Base-by-base conservation (phyloP, 1,139 yeast genomes). In the Hansenula sp. region DNA sequence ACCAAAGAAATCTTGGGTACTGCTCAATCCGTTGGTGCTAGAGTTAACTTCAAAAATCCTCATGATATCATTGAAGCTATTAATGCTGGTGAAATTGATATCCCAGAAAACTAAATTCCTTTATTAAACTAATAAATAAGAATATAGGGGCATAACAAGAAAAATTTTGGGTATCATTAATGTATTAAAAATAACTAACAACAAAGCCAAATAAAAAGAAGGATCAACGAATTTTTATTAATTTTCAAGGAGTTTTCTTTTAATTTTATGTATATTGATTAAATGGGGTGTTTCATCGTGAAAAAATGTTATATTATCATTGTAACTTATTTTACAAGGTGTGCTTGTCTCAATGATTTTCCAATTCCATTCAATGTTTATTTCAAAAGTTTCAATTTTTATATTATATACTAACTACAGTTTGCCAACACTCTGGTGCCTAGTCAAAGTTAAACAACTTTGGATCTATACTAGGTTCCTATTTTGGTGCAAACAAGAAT, bases 1-100 rank as follows among this genome's bases (percentile, higher is more conserved):
- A 79, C 96, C 68, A 93, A 93, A 84, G 99, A 93, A 81, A 88
- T 93, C 71, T 87, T 93, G 73, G 99, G 99, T 76, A 93, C 98
- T 74, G 97, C 98, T 66, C 98, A 93, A 81, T 90, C 97, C 60
- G 95, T 93, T 68, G 98, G 98, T 67, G 85, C 96, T 81, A 90
- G 96, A 79, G 97, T 93, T 71, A 93, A 91, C 76, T 95, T 93
- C 78, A 91, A 93, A 84, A 93, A 93, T 84, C 97, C 99, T 65
- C 99, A 93, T 74, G 98, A 88, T 74, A 85, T 93, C 78, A 90
- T 90, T 69, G 98, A 90, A 65, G 96, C 93, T 74, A 91, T 91
- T 74, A 83, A 91, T 79, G 93, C 86, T 75, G 99, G 99, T 77
- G 96, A 89, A 76, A 84, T 91, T 69, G 98, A 91, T 77, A 87